A percentile compares a stretch with the other conserved stretches of the same genome.
phyloP scores from a whole-genome alignment of 208 protist genomes.

The Lotmaria passim region DNA sequence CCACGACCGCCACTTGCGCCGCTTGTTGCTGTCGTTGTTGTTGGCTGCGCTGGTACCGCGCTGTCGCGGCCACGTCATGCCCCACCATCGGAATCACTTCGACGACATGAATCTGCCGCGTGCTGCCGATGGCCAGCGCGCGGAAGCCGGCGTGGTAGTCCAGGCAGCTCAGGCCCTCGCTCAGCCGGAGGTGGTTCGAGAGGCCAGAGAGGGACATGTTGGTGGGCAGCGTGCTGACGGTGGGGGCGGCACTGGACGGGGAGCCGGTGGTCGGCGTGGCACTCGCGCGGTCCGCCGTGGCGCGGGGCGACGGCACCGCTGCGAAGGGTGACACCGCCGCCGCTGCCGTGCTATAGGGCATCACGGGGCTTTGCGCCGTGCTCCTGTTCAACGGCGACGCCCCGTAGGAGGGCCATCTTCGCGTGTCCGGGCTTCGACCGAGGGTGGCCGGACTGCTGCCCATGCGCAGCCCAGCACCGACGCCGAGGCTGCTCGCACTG shows the following conservation, averaged over 20 bases:
- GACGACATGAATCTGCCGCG: constrained; percentile 70
- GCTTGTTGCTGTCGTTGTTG: constrained; percentile 19
- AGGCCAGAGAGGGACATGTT: constrained; percentile 24
- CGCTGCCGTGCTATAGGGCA: background rate
- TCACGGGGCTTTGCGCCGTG: constrained; percentile 7
- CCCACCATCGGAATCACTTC: constrained; percentile 61
- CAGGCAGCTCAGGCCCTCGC: constrained; percentile 60
- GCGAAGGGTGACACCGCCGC: background rate
- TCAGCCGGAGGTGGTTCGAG: constrained; percentile 46
- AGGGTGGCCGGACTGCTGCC: background rate
- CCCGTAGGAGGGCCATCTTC: constrained; percentile 12
- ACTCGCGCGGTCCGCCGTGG: constrained; percentile 5
- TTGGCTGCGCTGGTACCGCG: constrained; percentile 18
- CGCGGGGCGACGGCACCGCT: background rate
- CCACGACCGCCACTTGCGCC: background rate
- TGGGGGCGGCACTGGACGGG: background rate
- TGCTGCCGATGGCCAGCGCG: constrained; percentile 72
- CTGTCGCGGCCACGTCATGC: constrained; percentile 33
- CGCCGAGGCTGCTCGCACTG: background rate
- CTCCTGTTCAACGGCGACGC: background rate
- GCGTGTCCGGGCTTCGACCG: constrained; percentile 25
- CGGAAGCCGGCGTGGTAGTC: constrained; percentile 76
- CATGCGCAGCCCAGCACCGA: background rate
- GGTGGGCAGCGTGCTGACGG: constrained; percentile 18
- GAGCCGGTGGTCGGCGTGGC: background rate